phyloP scores from a whole-genome alignment of 108 stramenopile genomes.

The Nannochloropsis gaditana region DNA sequence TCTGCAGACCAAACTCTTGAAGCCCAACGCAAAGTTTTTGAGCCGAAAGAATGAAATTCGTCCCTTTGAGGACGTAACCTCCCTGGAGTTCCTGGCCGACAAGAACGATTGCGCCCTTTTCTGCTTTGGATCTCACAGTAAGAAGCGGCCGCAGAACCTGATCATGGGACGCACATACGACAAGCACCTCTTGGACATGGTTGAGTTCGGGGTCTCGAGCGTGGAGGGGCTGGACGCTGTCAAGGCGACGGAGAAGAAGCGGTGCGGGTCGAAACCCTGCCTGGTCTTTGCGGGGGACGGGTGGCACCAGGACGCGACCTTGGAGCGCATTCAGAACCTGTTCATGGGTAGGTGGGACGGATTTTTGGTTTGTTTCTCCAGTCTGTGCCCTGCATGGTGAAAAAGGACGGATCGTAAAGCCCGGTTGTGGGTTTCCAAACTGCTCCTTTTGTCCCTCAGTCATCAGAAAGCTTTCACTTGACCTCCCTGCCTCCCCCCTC shows the following conservation, averaged over 20 bases:
- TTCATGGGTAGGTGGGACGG: constrained; percentile 30
- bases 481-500: background rate
- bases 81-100: constrained; percentile 57
- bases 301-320: constrained; percentile 68
- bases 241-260: constrained; percentile 35
- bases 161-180: constrained; percentile 92
- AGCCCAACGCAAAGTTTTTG: constrained; percentile 45
- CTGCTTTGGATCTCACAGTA: constrained; percentile 86
- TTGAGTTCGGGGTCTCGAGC: constrained; percentile 79
- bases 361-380: too few relatives aligned
- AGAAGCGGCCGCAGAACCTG: constrained; percentile 97
- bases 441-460: background rate
- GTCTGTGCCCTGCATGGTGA: too few relatives aligned
- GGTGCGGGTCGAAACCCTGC: constrained; percentile 54
- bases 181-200: constrained; percentile 90
- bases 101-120: constrained; percentile 94
- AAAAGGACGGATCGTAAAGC: too few relatives aligned
- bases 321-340: constrained; percentile 73
- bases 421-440: background rate
- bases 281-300: constrained; percentile 85
- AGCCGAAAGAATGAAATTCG: constrained; percentile 51
- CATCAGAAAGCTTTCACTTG: background rate
- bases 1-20: constrained; percentile 24
- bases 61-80: constrained; percentile 56
- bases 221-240: constrained; percentile 46